Conservation (phyloP, 2,329 filamentous ascomycete genomes). For the Epichloe glyceriae region DNA sequence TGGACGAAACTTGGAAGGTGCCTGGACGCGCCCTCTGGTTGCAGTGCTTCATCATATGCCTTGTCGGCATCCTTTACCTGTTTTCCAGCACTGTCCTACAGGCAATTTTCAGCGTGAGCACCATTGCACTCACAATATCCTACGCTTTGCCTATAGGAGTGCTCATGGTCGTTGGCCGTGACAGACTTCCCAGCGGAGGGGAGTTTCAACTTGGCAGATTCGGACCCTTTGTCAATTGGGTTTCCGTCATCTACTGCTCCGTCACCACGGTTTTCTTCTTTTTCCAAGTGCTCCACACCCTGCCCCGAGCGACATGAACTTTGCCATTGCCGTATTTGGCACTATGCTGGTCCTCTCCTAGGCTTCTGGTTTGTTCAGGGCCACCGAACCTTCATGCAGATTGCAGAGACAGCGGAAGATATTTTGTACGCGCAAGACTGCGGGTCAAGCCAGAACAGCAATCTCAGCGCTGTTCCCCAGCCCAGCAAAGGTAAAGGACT, state of each 20-base stretch:
- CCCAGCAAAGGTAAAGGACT: neutral
- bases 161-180: constrained; percentile 36
- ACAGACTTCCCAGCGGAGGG: constrained; percentile 32
- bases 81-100: constrained; percentile 40
- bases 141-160: constrained; percentile 34
- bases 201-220: constrained; percentile 32
- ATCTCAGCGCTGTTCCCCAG: neutral
- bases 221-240: constrained; percentile 31
- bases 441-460: neutral
- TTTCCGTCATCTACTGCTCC: constrained; percentile 37
- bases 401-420: constrained; percentile 8
- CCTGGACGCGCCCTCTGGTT: constrained; percentile 39
- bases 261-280: constrained; percentile 43
- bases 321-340: constrained; percentile 42
- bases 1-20: constrained; percentile 35
- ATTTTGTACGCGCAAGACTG: constrained; percentile 8
- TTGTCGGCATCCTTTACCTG: constrained; percentile 41
- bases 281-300: constrained; percentile 34
- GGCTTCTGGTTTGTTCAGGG: constrained; percentile 39
- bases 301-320: constrained; percentile 39
- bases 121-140: constrained; percentile 40
- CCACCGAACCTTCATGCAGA: constrained; percentile 16
- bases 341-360: constrained; percentile 38
- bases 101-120: constrained; percentile 42
- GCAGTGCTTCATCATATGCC: constrained; percentile 29